Evolutionary conservation across 1,284 basidiomycete genomes (phyloP).

Genomic region (Ceratobasidium sp.): DNA sequence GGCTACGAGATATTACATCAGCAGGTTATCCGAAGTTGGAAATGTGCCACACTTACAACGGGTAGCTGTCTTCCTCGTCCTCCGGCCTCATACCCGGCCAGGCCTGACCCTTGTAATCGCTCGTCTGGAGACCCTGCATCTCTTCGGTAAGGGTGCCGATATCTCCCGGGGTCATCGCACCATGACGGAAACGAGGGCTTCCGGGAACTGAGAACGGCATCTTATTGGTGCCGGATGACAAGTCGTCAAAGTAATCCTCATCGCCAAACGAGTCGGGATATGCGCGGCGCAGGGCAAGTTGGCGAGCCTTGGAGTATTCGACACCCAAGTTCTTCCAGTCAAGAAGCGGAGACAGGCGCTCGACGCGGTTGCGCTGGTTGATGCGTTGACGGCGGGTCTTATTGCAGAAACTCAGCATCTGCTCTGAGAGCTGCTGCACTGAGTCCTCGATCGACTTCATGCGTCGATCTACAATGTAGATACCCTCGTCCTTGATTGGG

Average conservation of each 20-base stretch:
- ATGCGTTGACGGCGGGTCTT: slow-evolving; percentile 97
- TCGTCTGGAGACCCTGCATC: slow-evolving; percentile 87
- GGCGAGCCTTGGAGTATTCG: slow-evolving; percentile 95
- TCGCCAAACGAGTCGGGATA: slow-evolving; percentile 88
- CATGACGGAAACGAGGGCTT: slow-evolving; percentile 78
- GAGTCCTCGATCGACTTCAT: slow-evolving; percentile 91
- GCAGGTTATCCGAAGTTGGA: neutral
- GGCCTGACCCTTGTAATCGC: slow-evolving; percentile 82
- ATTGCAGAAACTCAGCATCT: slow-evolving; percentile 79
- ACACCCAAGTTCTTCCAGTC: slow-evolving; percentile 99
- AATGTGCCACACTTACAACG: slow-evolving; percentile 62
- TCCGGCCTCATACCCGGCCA: slow-evolving; percentile 65
- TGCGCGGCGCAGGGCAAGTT: slow-evolving; percentile 89
- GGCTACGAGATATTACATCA: slow-evolving; percentile 56
- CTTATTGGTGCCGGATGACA: slow-evolving; percentile 67
- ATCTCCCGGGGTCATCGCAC: slow-evolving; percentile 87
- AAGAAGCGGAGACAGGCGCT: slow-evolving; percentile 87
- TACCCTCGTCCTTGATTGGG: slow-evolving; percentile 69
- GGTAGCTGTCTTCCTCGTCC: slow-evolving; percentile 91
- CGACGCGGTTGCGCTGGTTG: slow-evolving; percentile 97
- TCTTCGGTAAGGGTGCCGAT: slow-evolving; percentile 94
- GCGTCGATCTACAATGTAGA: slow-evolving; percentile 95
- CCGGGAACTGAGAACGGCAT: slow-evolving; percentile 83
- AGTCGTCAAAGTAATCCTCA: slow-evolving; percentile 53
- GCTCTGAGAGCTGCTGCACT: slow-evolving; percentile 69